phyloP scores from a whole-genome alignment of 805 yeast genomes.

The Candida koratica region DNA sequence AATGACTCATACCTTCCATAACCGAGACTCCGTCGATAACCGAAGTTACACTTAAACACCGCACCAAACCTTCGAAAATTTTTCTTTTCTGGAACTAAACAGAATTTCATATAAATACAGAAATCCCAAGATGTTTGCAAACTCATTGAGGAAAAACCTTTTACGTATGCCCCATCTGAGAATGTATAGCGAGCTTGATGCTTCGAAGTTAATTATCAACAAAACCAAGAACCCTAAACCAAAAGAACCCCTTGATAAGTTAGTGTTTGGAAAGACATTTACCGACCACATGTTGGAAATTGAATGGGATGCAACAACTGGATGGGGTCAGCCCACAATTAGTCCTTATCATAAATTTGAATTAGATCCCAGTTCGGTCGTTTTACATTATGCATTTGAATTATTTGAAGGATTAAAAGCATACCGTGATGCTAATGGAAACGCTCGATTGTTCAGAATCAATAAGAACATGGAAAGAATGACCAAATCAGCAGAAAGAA shows the following conservation, averaged over 20 bases:
- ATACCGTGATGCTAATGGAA: conserved; percentile 58
- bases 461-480: conserved; percentile 89
- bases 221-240: conserved; percentile 36
- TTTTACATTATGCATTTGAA: conserved; percentile 92
- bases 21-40: conserved; percentile 3
- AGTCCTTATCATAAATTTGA: conserved; percentile 74
- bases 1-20: conserved; percentile 3
- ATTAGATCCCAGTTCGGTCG: conserved; percentile 85
- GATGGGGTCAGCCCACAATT: conserved; percentile 90
- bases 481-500: conserved; percentile 84
- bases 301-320: conserved; percentile 72
- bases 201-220: conserved; percentile 33
- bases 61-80: conserved; percentile 6
- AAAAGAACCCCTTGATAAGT: conserved; percentile 36
- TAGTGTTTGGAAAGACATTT: conserved; percentile 50
- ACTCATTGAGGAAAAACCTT: background rate
- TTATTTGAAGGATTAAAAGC: conserved; percentile 96
- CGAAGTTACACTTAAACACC: conserved; percentile 1
- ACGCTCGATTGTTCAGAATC: conserved; percentile 82
- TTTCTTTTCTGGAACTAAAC: conserved; percentile 4
- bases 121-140: conserved; percentile 7
- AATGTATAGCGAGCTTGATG: conserved; percentile 22
- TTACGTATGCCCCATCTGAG: conserved; percentile 1
- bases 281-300: conserved; percentile 86
- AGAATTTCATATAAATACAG: background rate